Base-by-base conservation (phyloP, 176 grass and related monocot species). In the Juncus inflexus region DNA sequence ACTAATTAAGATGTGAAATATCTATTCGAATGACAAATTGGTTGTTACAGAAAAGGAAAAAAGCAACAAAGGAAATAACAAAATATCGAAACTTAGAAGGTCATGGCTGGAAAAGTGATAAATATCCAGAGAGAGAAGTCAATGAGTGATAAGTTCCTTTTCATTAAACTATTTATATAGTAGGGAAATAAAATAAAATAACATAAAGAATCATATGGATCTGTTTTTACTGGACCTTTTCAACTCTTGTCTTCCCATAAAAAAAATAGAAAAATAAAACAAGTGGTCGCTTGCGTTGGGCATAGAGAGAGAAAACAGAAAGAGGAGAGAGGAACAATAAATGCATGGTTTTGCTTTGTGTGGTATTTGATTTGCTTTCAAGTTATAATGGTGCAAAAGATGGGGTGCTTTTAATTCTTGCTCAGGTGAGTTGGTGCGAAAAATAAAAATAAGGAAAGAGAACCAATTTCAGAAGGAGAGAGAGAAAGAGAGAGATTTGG, bases 401-500 rank as follows among this genome's bases (percentile, higher is more conserved):
- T 71, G 68, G 68, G 54, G 37, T 71, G 68, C 68, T 71, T 81
- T 83, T 84, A 82, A 65, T 84, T 74, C 51, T 28, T 38, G 71
- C 35, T 75, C 60, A 52, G 75, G 63, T 8, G 78, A 74, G 66
- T 84, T 70, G 60, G 67, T 69, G 64, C 4, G 43, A 47, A 6
- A 47, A 47, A 47, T 47, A 47, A 28, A 28, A 28, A 28, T 28
- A 28, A 28, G 19, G 19, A 28, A 28, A 28, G 19, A 28, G 19
- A 28, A 5, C 43, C 43, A 47, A 47, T 47, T 47, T 47, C 43
- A 47, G 43, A 5, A 28, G 4, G 1, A 47, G 43, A 47, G 43
- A 47, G 43, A 47, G 43, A 47, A 47, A 47, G 6, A 6, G 43
- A 47, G 43, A 47, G 43, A 47, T 6, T 47, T 47, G 43, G 43